Percentiles rank a stretch among this genome's conserved stretches.
Conservation (phyloP, 129 eudicot species). For the Artemisia annua region DNA sequence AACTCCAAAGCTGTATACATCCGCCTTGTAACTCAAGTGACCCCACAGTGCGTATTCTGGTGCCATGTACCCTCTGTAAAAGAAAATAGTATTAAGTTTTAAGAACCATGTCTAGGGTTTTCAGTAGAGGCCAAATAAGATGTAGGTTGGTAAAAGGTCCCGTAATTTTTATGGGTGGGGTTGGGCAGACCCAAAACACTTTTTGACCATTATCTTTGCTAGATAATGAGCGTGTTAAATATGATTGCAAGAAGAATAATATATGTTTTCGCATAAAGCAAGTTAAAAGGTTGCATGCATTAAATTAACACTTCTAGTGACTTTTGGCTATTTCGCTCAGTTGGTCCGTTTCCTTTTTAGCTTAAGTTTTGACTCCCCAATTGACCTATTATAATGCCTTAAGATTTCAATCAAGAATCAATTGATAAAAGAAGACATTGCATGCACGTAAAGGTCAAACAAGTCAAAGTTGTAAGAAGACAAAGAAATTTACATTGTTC, state of each 20-base stretch:
- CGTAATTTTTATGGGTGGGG: neutral
- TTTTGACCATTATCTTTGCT: neutral
- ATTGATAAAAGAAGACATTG: neutral
- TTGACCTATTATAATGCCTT: neutral
- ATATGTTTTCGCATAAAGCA: too few relatives aligned
- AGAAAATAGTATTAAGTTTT: neutral
- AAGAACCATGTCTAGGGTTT: constrained; percentile 15
- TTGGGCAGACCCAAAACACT: neutral
- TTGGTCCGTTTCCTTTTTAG: too few relatives aligned
- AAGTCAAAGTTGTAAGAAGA: neutral
- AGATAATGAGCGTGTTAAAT: neutral
- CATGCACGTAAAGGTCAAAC: neutral
- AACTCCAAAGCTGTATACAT: constrained; percentile 54
- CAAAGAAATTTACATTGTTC: constrained; percentile 36
- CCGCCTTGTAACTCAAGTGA: constrained; percentile 51
- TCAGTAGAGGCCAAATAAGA: neutral
- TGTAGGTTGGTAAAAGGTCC: neutral
- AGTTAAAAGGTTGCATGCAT: too few relatives aligned
- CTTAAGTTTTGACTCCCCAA: too few relatives aligned
- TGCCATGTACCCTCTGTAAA: constrained; percentile 50
- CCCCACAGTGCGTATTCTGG: constrained; percentile 58
- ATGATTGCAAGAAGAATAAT: too few relatives aligned
- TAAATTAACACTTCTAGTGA: too few relatives aligned
- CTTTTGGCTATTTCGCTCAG: too few relatives aligned
- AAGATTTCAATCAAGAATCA: neutral